These are phyloP conservation scores for Castanea mollissima DNA, from an alignment of 306 rosid species.

Conservation along the genomic window DNA sequence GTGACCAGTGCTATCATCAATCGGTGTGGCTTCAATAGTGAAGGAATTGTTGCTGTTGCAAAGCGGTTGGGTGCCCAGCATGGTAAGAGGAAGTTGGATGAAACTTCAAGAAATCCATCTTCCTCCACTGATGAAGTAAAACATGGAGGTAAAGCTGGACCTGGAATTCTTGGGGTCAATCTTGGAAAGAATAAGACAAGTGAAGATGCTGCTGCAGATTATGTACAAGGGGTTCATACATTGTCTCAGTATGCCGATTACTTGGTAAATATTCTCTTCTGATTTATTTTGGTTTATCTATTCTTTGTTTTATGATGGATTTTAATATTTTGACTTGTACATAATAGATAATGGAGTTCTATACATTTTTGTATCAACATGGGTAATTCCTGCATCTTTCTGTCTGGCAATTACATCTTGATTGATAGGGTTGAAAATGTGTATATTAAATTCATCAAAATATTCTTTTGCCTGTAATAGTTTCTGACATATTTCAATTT, in stretches of 20 bases:
- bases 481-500: no score
- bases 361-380: not conserved
- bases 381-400: not conserved
- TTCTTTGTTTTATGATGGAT: not conserved
- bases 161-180: slow-evolving; percentile 97
- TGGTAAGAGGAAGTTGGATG: slow-evolving; percentile 94
- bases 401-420: no score
- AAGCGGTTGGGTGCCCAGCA: slow-evolving; percentile 95
- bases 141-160: slow-evolving; percentile 97
- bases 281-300: not conserved
- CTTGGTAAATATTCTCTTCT: slow-evolving; percentile 53
- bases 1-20: slow-evolving; percentile 85
- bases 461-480: no score
- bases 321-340: not conserved
- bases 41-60: slow-evolving; percentile 96
- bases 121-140: slow-evolving; percentile 66
- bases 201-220: slow-evolving; percentile 95
- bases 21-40: slow-evolving; percentile 94
- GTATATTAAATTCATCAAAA: no score
- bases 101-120: slow-evolving; percentile 61
- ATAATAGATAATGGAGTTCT: not conserved
- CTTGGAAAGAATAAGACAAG: slow-evolving; percentile 95
- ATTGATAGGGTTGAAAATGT: no score
- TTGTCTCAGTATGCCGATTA: slow-evolving; percentile 97
- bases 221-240: slow-evolving; percentile 97